Percentiles rank a stretch among this genome's conserved stretches.
Evolutionary conservation across 495 filamentous ascomycete genomes (phyloP).

Genomic region (Neurospora sp.): DNA sequence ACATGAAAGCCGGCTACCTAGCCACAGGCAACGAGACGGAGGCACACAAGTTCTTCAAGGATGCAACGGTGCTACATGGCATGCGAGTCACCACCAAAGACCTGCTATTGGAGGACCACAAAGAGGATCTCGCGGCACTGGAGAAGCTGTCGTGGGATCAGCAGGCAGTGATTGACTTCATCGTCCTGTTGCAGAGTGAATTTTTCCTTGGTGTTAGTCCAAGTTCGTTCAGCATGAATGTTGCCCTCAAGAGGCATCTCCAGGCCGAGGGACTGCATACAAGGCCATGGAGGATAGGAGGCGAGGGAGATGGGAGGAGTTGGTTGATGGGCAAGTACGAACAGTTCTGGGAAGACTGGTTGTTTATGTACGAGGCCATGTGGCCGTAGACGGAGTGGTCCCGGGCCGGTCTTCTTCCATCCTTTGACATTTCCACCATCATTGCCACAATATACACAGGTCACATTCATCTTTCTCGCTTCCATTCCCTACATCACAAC

Average conservation of each 20-base stretch:
- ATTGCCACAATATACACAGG: too few species aligned
- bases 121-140: slow-evolving; percentile 18
- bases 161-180: slow-evolving; percentile 33
- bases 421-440: too few species aligned
- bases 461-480: too few species aligned
- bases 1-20: slow-evolving; percentile 23
- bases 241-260: slow-evolving; percentile 32
- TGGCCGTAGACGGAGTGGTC: slow-evolving; percentile 22
- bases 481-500: not conserved
- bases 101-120: slow-evolving; percentile 12
- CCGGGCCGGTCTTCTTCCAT: too few species aligned
- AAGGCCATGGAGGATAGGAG: slow-evolving; percentile 32
- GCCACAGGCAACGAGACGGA: slow-evolving; percentile 33
- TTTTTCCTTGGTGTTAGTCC: slow-evolving; percentile 35
- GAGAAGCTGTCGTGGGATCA: slow-evolving; percentile 34
- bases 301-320: slow-evolving; percentile 28
- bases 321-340: slow-evolving; percentile 32
- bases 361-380: slow-evolving; percentile 38
- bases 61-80: not conserved
- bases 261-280: slow-evolving; percentile 27
- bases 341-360: slow-evolving; percentile 35
- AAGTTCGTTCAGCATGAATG: slow-evolving; percentile 36
- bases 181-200: slow-evolving; percentile 26
- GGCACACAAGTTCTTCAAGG: slow-evolving; percentile 16
- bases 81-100: slow-evolving; percentile 27